phyloP scores from a whole-genome alignment of 257 asterid species.

The Ilex asprella region DNA sequence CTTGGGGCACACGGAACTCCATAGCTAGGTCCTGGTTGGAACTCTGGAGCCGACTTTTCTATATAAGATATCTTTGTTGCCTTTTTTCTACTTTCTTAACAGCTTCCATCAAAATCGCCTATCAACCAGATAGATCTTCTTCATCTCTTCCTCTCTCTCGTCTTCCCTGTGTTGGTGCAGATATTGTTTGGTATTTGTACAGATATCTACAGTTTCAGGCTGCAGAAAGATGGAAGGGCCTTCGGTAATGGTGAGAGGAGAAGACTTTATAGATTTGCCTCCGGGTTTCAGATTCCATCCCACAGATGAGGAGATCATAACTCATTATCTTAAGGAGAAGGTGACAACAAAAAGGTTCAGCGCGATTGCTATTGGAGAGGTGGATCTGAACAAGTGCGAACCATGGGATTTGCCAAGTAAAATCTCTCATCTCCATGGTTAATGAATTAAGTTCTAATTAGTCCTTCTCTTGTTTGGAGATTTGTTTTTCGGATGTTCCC shows the following conservation, averaged over 20 bases:
- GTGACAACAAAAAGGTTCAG: conserved; percentile 42
- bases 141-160: neutral
- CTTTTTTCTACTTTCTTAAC: conserved; percentile 35
- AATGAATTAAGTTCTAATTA: neutral
- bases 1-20: conserved; percentile 23
- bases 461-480: neutral
- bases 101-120: conserved; percentile 17
- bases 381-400: conserved; percentile 81
- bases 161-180: neutral
- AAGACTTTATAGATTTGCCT: conserved; percentile 37
- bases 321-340: conserved; percentile 52
- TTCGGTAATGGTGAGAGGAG: conserved; percentile 20
- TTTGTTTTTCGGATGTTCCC: neutral
- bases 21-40: conserved; percentile 4
- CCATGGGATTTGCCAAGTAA: conserved; percentile 96
- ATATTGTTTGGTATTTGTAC: neutral
- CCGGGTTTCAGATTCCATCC: conserved; percentile 88
- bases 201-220: neutral
- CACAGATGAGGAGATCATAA: conserved; percentile 75
- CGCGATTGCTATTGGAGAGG: conserved; percentile 64
- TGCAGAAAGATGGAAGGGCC: conserved; percentile 31
- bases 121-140: neutral
- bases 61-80: conserved; percentile 29
- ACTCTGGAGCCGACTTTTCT: conserved; percentile 17
- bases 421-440: neutral